A percentile compares a stretch with the other conserved stretches of the same genome.
These are phyloP conservation scores for Albizia julibrissin DNA, from an alignment of 306 rosid species.

Conservation along the genomic window DNA sequence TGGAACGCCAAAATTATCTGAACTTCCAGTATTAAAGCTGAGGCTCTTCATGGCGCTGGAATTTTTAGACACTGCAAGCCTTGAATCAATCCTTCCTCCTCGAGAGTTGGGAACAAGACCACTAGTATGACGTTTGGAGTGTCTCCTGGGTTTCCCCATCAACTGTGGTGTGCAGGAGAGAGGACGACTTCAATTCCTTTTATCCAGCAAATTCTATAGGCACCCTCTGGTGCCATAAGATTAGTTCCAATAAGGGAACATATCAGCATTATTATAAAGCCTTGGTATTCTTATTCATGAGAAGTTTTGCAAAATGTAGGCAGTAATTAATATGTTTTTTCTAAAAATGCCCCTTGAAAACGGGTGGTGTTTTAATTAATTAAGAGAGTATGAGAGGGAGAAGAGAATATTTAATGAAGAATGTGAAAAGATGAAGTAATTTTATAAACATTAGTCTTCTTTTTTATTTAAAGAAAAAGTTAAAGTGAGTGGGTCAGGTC, in stretches of 20 bases:
- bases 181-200: constrained; percentile 64
- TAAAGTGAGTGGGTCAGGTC: no score
- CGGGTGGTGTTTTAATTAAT: neutral
- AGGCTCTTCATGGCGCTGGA: constrained; percentile 62
- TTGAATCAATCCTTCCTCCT: constrained; percentile 62
- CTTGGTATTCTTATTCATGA: neutral
- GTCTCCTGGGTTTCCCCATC: constrained; percentile 89
- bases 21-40: constrained; percentile 50
- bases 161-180: constrained; percentile 42
- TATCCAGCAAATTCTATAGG: constrained; percentile 83
- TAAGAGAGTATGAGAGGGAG: neutral
- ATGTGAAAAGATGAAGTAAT: neutral
- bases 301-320: neutral
- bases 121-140: constrained; percentile 66
- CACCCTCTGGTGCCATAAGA: no score
- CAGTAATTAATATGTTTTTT: no score
- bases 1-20: constrained; percentile 59
- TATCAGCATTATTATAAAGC: neutral
- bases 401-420: neutral
- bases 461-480: no score
- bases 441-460: neutral
- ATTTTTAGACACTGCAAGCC: constrained; percentile 53
- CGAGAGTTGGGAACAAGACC: constrained; percentile 82
- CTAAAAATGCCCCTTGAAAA: neutral
- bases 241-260: neutral